These are phyloP conservation scores for Carnegiea gigantea DNA, from an alignment of 179 eudicot genomes.

Conservation along the genomic window DNA sequence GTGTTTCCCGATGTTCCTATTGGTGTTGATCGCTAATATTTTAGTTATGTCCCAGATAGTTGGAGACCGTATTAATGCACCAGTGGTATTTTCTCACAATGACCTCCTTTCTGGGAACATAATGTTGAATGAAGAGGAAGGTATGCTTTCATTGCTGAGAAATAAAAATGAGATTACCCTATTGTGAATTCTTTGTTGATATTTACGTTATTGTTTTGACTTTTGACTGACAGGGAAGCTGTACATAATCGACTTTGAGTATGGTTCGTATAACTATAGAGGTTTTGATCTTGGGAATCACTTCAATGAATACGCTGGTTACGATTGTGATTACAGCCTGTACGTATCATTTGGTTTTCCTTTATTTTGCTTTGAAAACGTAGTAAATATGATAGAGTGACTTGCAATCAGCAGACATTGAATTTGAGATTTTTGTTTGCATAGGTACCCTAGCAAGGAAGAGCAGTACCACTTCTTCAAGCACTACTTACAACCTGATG, in stretches of 20 bases:
- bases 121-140: conserved; percentile 81
- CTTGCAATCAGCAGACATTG: conserved; percentile 4
- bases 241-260: conserved; percentile 92
- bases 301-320: conserved; percentile 98
- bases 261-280: conserved; percentile 93
- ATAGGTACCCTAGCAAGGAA: conserved; percentile 85
- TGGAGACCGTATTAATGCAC: conserved; percentile 66
- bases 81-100: conserved; percentile 88
- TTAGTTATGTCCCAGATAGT: conserved; percentile 54
- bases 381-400: not conserved
- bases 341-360: conserved; percentile 34
- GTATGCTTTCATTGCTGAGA: conserved; percentile 26
- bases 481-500: conserved; percentile 72
- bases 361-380: not conserved
- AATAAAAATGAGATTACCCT: not conserved
- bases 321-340: conserved; percentile 93
- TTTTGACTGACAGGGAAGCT: conserved; percentile 65
- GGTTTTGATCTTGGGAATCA: conserved; percentile 97
- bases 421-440: conserved; percentile 28
- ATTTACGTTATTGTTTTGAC: conserved; percentile 4
- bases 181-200: conserved; percentile 2
- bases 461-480: conserved; percentile 92
- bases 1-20: not conserved
- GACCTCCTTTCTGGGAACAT: conserved; percentile 93
- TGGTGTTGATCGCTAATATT: conserved; percentile 9